phyloP scores from a whole-genome alignment of 805 yeast species.

The Lachancea thermotolerans region DNA sequence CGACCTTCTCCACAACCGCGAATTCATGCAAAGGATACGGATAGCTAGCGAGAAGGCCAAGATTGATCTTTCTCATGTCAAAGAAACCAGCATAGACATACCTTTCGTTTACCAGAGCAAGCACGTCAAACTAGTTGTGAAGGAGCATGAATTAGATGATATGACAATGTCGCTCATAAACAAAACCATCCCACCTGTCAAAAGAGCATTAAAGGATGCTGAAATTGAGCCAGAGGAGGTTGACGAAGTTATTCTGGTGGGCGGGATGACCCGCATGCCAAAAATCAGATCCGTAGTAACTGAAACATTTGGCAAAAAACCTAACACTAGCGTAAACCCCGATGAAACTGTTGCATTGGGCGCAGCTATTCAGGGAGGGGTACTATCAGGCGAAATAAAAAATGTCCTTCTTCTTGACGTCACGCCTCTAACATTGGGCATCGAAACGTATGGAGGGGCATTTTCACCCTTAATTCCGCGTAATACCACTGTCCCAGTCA shows the following conservation, averaged over 20 bases:
- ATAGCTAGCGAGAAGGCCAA: constrained; percentile 76
- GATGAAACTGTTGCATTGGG: constrained; percentile 91
- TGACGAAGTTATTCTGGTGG: constrained; percentile 72
- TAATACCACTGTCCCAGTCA: constrained; percentile 71
- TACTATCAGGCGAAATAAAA: constrained; percentile 73
- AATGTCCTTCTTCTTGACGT: constrained; percentile 75
- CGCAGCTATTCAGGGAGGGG: constrained; percentile 87
- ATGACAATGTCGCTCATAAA: constrained; percentile 61
- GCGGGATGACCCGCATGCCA: constrained; percentile 92
- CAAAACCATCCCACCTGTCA: constrained; percentile 65
- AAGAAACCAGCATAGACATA: constrained; percentile 53
- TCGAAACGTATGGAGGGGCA: constrained; percentile 80
- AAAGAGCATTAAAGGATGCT: constrained; percentile 69
- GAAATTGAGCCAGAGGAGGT: constrained; percentile 56
- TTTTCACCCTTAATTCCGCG: constrained; percentile 74
- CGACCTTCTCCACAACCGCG: constrained; percentile 39
- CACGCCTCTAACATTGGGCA: constrained; percentile 76
- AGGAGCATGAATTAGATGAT: constrained; percentile 61
- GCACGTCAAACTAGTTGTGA: constrained; percentile 51
- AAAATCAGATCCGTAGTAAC: constrained; percentile 59
- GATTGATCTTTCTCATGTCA: constrained; percentile 64
- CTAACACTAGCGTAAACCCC: constrained; percentile 74
- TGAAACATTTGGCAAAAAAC: constrained; percentile 52
- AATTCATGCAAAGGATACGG: constrained; percentile 65
- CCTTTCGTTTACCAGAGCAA: constrained; percentile 62